Evolutionary conservation across 2,329 filamentous ascomycete species (phyloP).

Genomic region (Botrytis aclada): DNA sequence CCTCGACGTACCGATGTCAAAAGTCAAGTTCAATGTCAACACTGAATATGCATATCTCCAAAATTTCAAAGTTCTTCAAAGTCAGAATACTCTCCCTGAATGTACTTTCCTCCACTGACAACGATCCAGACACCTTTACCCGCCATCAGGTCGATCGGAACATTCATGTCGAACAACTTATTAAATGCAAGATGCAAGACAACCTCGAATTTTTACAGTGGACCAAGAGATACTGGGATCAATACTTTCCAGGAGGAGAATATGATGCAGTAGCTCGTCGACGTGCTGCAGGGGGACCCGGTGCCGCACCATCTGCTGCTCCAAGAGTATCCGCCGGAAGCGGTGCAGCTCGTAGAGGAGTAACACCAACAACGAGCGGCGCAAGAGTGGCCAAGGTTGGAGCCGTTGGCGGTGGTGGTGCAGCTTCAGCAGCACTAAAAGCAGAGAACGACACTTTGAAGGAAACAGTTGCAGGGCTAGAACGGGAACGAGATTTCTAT

Average conservation of each 20-base stretch:
- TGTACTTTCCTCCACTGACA: constrained; percentile 17
- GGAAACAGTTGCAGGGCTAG: constrained; percentile 90
- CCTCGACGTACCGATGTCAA: constrained; percentile 88
- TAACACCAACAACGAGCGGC: constrained; percentile 42
- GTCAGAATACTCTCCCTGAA: constrained; percentile 46
- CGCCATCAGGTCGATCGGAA: constrained; percentile 87
- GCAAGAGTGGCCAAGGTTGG: constrained; percentile 45
- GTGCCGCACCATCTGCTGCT: constrained; percentile 47
- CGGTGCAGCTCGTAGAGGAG: constrained; percentile 45
- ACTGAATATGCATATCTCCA: constrained; percentile 96
- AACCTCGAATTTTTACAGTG: constrained; percentile 99
- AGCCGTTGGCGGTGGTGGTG: constrained; percentile 45
- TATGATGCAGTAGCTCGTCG: constrained; percentile 87
- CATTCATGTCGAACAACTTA: constrained; percentile 80
- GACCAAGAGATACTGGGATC: constrained; percentile 96
- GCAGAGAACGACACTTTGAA: constrained; percentile 86
- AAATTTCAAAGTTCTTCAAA: constrained; percentile 97
- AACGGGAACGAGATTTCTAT: constrained; percentile 97
- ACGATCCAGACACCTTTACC: constrained; percentile 67
- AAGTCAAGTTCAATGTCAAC: constrained; percentile 98
- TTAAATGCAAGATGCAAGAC: constrained; percentile 99
- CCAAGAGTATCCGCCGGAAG: constrained; percentile 44
- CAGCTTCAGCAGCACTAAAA: constrained; percentile 68
- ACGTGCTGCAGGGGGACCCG: constrained; percentile 68
- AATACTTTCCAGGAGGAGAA: constrained; percentile 94